Conservation (phyloP, 176 grass and related monocot species). For the Saccharum spontaneum region DNA sequence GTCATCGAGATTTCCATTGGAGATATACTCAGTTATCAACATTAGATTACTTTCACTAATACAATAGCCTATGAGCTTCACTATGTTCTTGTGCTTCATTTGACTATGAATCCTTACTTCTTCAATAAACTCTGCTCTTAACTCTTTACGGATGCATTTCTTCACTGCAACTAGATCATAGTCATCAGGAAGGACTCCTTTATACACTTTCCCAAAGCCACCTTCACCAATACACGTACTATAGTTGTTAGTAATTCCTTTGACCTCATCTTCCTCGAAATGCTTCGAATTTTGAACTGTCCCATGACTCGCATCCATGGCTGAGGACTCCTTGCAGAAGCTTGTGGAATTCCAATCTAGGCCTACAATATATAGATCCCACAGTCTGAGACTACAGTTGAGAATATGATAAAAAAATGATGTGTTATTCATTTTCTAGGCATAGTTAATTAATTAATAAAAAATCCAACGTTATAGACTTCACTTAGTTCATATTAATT, state of each 20-base stretch:
- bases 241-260: not conserved
- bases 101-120: constrained; percentile 12
- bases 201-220: too few species aligned
- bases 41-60: not conserved
- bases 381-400: not conserved
- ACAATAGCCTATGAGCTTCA: constrained; percentile 2
- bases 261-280: not conserved
- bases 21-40: not conserved
- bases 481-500: too few species aligned
- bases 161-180: constrained; percentile 15
- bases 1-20: constrained; percentile 2
- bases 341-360: not conserved
- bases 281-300: not conserved
- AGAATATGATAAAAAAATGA: not conserved
- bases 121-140: not conserved
- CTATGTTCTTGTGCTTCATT: not conserved
- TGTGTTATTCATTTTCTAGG: not conserved
- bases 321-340: not conserved
- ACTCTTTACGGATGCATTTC: not conserved
- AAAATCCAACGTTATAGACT: too few species aligned
- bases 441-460: not conserved
- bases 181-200: not conserved
- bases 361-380: not conserved
- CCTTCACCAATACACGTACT: too few species aligned
- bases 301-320: not conserved